A percentile compares a stretch with the other conserved stretches of the same genome.
phyloP scores from a whole-genome alignment of 176 grass and related monocot species.

The Canna indica region DNA sequence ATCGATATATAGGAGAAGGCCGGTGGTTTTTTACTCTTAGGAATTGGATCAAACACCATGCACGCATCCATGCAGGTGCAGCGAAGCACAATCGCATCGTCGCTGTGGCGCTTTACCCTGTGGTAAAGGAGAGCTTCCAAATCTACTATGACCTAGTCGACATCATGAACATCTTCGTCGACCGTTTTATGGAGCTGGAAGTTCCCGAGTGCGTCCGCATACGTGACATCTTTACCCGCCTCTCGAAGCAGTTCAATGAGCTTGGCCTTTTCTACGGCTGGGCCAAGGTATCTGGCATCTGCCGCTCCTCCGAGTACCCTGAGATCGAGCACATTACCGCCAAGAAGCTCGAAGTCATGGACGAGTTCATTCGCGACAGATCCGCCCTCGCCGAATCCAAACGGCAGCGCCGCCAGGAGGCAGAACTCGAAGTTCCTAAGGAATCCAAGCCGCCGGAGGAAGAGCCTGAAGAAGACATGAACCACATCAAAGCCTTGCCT shows the following conservation, averaged over 20 bases:
- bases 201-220: constrained; percentile 44
- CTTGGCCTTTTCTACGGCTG: constrained; percentile 53
- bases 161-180: constrained; percentile 45
- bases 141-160: constrained; percentile 62
- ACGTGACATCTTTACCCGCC: constrained; percentile 35
- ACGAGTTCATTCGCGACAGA: constrained; percentile 71
- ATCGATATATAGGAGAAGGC: background rate
- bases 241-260: constrained; percentile 62
- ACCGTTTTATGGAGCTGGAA: constrained; percentile 56
- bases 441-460: background rate
- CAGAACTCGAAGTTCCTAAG: background rate
- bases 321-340: constrained; percentile 61
- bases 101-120: constrained; percentile 40
- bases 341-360: constrained; percentile 76
- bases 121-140: constrained; percentile 88
- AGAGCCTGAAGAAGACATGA: constrained; percentile 30
- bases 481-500: constrained; percentile 40
- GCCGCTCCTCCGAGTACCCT: constrained; percentile 56
- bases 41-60: background rate
- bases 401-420: background rate
- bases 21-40: background rate
- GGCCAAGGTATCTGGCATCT: constrained; percentile 48
- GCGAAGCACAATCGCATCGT: constrained; percentile 67
- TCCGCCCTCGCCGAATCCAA: background rate
- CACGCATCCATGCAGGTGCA: constrained; percentile 27